Conservation (phyloP, 495 filamentous ascomycete species). For the Podospora pseudocomata region DNA sequence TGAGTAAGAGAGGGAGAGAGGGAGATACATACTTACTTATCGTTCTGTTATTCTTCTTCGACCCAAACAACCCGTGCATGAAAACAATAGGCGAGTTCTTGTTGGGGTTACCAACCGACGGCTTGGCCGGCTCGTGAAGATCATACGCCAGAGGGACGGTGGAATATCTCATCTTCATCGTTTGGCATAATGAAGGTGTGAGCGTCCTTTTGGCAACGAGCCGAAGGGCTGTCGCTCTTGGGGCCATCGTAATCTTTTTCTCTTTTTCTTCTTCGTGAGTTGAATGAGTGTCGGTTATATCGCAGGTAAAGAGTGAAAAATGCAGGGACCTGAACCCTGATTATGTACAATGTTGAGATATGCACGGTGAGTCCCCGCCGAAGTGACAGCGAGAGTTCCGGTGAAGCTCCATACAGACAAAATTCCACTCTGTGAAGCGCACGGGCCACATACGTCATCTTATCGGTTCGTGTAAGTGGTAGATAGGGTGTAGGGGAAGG, state of each 20-base stretch:
- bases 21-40: slow-evolving; percentile 81
- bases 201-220: slow-evolving; percentile 8
- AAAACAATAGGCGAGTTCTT: slow-evolving; percentile 71
- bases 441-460: slow-evolving; percentile 22
- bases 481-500: neutral
- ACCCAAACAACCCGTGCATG: slow-evolving; percentile 92
- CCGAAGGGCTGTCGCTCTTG: neutral
- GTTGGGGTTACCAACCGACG: slow-evolving; percentile 24
- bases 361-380: neutral
- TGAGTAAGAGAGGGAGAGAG: neutral
- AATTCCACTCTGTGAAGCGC: slow-evolving; percentile 5
- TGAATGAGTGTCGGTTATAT: neutral
- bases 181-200: neutral
- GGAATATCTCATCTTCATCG: neutral
- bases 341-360: neutral
- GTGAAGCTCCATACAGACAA: neutral
- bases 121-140: slow-evolving; percentile 52
- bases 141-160: slow-evolving; percentile 56
- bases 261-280: neutral
- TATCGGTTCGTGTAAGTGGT: slow-evolving; percentile 5
- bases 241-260: slow-evolving; percentile 8
- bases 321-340: neutral
- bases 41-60: slow-evolving; percentile 90
- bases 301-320: neutral
- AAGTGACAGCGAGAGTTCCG: neutral